Conservation (phyloP, 2,329 filamentous ascomycete species). For the Pseudogymnoascus sp. region DNA sequence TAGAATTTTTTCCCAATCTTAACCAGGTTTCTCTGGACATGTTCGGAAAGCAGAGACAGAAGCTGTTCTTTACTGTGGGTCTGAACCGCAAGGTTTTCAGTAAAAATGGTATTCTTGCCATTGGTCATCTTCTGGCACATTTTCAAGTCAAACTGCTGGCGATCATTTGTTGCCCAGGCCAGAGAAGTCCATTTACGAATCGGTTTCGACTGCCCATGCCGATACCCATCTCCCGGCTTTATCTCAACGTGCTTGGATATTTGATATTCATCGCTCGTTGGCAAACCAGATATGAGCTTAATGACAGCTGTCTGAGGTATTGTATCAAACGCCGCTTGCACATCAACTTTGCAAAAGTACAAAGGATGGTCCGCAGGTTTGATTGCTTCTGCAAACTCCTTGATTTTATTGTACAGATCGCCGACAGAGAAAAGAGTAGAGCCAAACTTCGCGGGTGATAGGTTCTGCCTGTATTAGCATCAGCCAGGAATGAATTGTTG, state of each 20-base stretch:
- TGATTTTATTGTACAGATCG: conserved; percentile 70
- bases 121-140: conserved; percentile 26
- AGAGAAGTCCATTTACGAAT: conserved; percentile 25
- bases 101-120: conserved; percentile 61
- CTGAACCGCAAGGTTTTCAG: conserved; percentile 58
- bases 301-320: conserved; percentile 78
- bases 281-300: conserved; percentile 53
- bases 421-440: conserved; percentile 73
- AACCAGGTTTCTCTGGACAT: conserved; percentile 79
- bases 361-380: conserved; percentile 38
- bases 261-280: conserved; percentile 54
- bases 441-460: conserved; percentile 57
- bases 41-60: conserved; percentile 64
- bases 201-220: conserved; percentile 18
- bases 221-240: conserved; percentile 35
- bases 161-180: conserved; percentile 23
- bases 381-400: conserved; percentile 54
- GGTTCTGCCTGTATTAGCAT: conserved; percentile 29
- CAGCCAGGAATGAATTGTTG: conserved; percentile 2
- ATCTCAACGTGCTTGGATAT: conserved; percentile 71
- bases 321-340: conserved; percentile 87
- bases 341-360: conserved; percentile 90
- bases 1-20: conserved; percentile 85
- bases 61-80: conserved; percentile 52
- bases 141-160: conserved; percentile 25